These are phyloP conservation scores for Phytophthora pisi DNA, from an alignment of 352 stramenopile species.

Conservation along the genomic window DNA sequence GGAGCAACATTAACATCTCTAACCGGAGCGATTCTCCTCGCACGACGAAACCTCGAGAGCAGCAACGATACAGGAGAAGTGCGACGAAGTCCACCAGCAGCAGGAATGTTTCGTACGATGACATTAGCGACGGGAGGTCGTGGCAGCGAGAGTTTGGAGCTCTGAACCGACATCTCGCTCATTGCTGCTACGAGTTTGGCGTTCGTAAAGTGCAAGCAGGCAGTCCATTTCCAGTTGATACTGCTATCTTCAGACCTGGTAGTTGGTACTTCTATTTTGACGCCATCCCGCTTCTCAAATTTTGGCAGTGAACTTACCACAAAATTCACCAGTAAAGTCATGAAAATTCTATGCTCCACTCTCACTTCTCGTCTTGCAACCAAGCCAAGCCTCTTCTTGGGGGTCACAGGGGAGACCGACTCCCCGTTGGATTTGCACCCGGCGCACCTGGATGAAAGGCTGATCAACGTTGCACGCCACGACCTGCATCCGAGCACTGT, in stretches of 20 bases:
- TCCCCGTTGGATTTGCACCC: constrained; percentile 17
- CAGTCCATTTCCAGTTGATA: too few relatives aligned
- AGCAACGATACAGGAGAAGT: not conserved
- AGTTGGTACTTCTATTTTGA: not conserved
- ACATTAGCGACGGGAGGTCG: not conserved
- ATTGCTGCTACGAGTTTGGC: not conserved
- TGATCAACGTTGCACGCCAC: constrained; percentile 23
- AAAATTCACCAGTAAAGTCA: not conserved
- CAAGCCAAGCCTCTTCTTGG: constrained; percentile 25
- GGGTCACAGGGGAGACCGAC: constrained; percentile 13
- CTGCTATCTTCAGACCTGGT: not conserved
- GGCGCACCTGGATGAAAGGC: constrained; percentile 13
- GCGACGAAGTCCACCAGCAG: not conserved
- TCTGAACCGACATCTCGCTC: constrained; percentile 5
- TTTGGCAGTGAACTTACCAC: not conserved
- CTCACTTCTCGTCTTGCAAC: constrained; percentile 9
- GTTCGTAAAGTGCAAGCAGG: not conserved
- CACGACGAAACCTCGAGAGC: not conserved
- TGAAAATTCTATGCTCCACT: not conserved
- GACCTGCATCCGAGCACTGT: constrained; percentile 29
- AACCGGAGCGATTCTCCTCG: not conserved
- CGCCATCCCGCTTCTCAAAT: not conserved
- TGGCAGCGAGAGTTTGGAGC: not conserved
- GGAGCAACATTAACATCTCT: not conserved
- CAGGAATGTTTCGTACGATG: not conserved